Conservation (phyloP, 2,329 filamentous ascomycete genomes). For the Trichoderma asperellum region DNA sequence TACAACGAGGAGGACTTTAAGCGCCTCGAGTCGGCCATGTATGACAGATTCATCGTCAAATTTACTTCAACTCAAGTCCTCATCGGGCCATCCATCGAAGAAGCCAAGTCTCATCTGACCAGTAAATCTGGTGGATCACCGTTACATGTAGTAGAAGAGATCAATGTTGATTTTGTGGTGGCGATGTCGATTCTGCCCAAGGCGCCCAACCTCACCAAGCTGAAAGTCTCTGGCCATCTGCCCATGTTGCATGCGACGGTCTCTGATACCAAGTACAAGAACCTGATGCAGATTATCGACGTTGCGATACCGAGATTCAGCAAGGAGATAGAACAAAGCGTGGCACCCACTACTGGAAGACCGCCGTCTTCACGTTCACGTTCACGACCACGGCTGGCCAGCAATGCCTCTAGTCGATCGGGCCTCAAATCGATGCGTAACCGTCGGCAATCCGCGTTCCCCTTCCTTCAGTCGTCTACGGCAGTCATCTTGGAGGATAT, state of each 20-base stretch:
- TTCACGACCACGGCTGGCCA: constrained; percentile 51
- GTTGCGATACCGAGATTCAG: constrained; percentile 87
- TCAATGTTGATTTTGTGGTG: constrained; percentile 97
- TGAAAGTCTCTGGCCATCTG: constrained; percentile 87
- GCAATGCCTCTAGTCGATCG: constrained; percentile 48
- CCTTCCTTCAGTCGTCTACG: constrained; percentile 71
- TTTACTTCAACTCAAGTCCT: constrained; percentile 93
- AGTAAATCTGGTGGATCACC: constrained; percentile 69
- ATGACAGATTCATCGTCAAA: constrained; percentile 94
- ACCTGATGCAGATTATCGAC: constrained; percentile 92
- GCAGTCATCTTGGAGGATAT: constrained; percentile 82
- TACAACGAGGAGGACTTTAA: constrained; percentile 90
- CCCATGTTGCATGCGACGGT: constrained; percentile 89
- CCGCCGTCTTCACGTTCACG: constrained; percentile 36
- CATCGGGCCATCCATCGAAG: constrained; percentile 90
- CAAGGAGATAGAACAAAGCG: constrained; percentile 38
- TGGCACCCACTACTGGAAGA: neutral
- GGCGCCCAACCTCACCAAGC: constrained; percentile 87
- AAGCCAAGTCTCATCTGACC: constrained; percentile 80
- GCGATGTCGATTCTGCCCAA: constrained; percentile 97
- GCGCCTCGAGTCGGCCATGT: constrained; percentile 89
- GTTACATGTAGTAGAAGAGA: constrained; percentile 91
- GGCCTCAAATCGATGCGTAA: constrained; percentile 52
- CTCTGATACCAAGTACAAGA: constrained; percentile 97
- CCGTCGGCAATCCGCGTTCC: constrained; percentile 69